Percentiles rank a stretch among this genome's conserved stretches.
Conservation (phyloP, 78 protist species). For the Neovahlkampfia damariscottae region DNA sequence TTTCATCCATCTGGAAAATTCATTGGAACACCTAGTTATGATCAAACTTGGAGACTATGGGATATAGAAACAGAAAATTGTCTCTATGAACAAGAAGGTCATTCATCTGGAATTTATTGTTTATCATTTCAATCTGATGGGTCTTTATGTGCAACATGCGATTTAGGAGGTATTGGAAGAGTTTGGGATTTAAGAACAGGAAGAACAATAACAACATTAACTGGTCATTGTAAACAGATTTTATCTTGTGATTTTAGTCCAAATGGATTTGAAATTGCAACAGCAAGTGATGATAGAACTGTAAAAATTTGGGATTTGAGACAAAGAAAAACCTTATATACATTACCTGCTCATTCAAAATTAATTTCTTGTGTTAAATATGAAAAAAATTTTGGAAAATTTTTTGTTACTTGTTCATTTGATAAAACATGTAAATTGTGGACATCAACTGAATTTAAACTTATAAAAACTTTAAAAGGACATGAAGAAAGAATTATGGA, state of each 20-base stretch:
- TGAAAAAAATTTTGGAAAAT: conserved; percentile 6
- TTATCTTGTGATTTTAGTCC: conserved; percentile 21
- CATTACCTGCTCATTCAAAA: conserved; percentile 9
- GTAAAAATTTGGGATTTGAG: conserved; percentile 40
- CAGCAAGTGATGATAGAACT: conserved; percentile 49
- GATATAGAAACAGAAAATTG: conserved; percentile 11
- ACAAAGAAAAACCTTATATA: conserved; percentile 28
- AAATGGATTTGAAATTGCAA: conserved; percentile 14
- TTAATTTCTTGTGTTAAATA: background rate
- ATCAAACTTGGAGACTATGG: conserved; percentile 25
- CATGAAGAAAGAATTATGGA: background rate
- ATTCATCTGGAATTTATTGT: conserved; percentile 7
- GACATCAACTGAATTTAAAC: conserved; percentile 30
- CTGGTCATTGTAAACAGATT: conserved; percentile 50
- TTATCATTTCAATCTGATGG: conserved; percentile 16
- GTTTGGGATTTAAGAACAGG: conserved; percentile 45
- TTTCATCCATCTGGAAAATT: conserved; percentile 18
- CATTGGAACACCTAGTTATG: conserved; percentile 5
- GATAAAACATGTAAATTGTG: conserved; percentile 55
- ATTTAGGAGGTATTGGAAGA: conserved; percentile 10
- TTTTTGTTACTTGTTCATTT: conserved; percentile 24
- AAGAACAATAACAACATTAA: conserved; percentile 12
- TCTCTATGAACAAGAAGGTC: conserved; percentile 23
- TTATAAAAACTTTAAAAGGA: conserved; percentile 10
- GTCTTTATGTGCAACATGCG: conserved; percentile 2